Percentiles rank a stretch among this genome's conserved stretches.
phyloP scores from a whole-genome alignment of 1,284 basidiomycete species.

The Microbotryum silenes-acaulis region DNA sequence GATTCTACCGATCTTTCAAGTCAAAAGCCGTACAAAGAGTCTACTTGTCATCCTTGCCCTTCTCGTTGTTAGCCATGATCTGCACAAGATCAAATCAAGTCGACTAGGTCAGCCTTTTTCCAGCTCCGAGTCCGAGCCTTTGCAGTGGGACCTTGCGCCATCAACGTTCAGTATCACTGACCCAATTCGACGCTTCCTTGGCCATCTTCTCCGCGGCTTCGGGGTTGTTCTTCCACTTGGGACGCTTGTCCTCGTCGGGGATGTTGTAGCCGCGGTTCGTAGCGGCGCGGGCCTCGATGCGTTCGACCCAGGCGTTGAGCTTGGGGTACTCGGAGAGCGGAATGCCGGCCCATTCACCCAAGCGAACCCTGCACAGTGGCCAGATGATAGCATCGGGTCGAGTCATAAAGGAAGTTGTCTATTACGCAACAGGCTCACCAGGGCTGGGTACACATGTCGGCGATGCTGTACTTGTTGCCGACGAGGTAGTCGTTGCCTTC shows the following conservation, averaged over 20 bases:
- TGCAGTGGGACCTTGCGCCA: no score
- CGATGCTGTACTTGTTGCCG: slow-evolving; percentile 26
- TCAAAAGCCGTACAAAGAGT: no score
- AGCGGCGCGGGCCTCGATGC: slow-evolving; percentile 21
- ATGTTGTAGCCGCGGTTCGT: slow-evolving; percentile 21
- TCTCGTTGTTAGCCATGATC: slow-evolving; percentile 11
- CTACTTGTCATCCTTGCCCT: slow-evolving; percentile 6
- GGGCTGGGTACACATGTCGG: slow-evolving; percentile 22
- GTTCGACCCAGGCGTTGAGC: slow-evolving; percentile 21
- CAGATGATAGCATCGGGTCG: not conserved
- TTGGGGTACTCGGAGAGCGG: slow-evolving; percentile 15
- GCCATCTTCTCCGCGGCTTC: slow-evolving; percentile 11
- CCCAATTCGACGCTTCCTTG: slow-evolving; percentile 1
- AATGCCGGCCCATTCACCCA: slow-evolving; percentile 20
- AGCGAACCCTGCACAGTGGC: slow-evolving; percentile 10
- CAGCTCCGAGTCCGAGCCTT: no score
- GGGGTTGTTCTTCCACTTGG: slow-evolving; percentile 9
- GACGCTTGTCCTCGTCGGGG: slow-evolving; percentile 11
- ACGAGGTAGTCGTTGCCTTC: slow-evolving; percentile 24
- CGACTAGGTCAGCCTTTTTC: no score
- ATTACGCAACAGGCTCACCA: slow-evolving; percentile 3
- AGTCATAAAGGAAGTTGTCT: not conserved
- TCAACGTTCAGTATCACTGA: not conserved
- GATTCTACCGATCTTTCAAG: no score
- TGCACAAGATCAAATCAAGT: no score